These are phyloP conservation scores for Dictyostelium firmibasis DNA, from an alignment of 78 protist genomes.

Conservation along the genomic window DNA sequence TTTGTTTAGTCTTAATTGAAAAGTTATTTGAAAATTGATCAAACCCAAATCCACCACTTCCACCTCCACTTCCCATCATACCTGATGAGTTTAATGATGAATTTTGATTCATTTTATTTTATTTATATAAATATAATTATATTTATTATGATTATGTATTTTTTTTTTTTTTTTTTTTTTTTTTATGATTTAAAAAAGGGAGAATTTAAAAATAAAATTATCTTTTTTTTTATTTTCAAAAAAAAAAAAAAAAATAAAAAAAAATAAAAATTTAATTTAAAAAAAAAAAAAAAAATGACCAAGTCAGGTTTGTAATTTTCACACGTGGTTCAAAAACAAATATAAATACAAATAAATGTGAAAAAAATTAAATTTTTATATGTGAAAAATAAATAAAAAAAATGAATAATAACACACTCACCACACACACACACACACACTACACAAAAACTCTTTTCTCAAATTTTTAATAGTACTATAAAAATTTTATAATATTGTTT, in stretches of 20 bases:
- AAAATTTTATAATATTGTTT: too few relatives aligned
- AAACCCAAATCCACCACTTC: conserved; percentile 3
- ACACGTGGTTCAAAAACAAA: background rate
- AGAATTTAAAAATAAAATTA: background rate
- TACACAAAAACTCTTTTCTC: too few relatives aligned
- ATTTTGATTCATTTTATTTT: background rate
- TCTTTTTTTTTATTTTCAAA: background rate
- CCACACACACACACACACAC: too few relatives aligned
- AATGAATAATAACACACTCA: background rate
- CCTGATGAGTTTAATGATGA: background rate
- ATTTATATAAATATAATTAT: background rate
- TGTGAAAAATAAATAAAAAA: background rate
- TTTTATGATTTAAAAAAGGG: background rate
- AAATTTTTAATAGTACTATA: too few relatives aligned
- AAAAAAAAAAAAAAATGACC: too few relatives aligned
- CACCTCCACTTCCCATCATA: background rate
- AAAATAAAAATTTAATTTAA: background rate
- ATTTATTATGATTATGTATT: background rate
- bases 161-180: background rate
- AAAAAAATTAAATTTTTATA: too few relatives aligned
- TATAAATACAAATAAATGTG: background rate
- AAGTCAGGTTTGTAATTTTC: too few relatives aligned
- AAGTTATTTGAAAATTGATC: conserved; percentile 38
- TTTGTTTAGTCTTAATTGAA: conserved; percentile 59
- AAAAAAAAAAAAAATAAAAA: background rate